phyloP scores from a whole-genome alignment of 2,329 filamentous ascomycete species.

The Penicillium sp. region DNA sequence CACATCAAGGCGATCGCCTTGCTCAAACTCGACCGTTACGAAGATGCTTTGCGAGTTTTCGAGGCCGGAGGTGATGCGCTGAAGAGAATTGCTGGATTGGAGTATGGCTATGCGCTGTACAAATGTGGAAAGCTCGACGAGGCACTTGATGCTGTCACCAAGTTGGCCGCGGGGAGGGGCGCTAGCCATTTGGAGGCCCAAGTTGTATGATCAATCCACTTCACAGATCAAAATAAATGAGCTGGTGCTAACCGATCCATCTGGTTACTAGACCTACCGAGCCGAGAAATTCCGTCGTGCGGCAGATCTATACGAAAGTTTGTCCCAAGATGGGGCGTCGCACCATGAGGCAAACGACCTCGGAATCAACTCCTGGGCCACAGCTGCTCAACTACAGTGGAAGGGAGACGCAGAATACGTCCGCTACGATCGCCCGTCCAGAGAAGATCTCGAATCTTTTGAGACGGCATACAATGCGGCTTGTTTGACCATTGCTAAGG shows the following conservation, averaged over 20 bases:
- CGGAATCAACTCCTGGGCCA: conserved; percentile 63
- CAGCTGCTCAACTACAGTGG: conserved; percentile 66
- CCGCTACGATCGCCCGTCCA: conserved; percentile 56
- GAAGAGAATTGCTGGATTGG: conserved; percentile 59
- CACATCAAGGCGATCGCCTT: conserved; percentile 64
- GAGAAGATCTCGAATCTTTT: conserved; percentile 65
- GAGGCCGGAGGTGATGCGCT: conserved; percentile 58
- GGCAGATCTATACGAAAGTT: conserved; percentile 57
- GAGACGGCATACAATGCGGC: conserved; percentile 69
- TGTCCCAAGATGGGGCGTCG: conserved; percentile 48
- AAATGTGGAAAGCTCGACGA: conserved; percentile 60
- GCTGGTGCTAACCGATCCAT: not conserved
- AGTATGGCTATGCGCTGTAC: conserved; percentile 67
- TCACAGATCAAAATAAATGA: not conserved
- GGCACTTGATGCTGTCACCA: conserved; percentile 57
- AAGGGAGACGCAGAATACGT: conserved; percentile 55
- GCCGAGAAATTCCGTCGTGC: conserved; percentile 62
- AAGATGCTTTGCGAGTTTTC: conserved; percentile 61
- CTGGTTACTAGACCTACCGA: conserved; percentile 52
- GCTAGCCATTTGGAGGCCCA: conserved; percentile 65
- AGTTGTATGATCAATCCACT: conserved; percentile 50
- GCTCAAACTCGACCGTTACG: conserved; percentile 65
- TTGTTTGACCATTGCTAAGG: conserved; percentile 64
- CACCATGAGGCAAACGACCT: conserved; percentile 62
- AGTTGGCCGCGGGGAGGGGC: conserved; percentile 50